Base-by-base conservation (phyloP, 768 basidiomycete genomes). In the Calocera viscosa region DNA sequence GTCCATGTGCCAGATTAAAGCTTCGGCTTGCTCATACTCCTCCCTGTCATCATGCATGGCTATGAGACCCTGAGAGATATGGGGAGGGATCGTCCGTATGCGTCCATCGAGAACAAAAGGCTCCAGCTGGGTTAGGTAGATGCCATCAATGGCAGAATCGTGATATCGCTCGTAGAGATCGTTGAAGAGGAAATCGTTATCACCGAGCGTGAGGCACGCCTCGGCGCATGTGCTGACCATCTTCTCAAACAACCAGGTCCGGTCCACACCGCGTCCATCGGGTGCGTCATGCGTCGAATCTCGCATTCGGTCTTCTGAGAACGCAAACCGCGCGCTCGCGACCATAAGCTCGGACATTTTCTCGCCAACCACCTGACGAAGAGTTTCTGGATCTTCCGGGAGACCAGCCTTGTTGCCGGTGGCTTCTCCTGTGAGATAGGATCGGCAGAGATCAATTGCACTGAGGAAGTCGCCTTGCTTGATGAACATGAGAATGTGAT, bases 1-100 rank as follows among this genome's bases (percentile, higher is more conserved):
- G 71, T 96, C 91, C 70, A 97, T 91, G 73, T 95, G 91, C 93
- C 94, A 97, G 66, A 99, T 95, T 67, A 97, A 80, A 33, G 85
- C 84, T 75, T 99, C 94, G 1, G 89, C 90, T 1, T 85, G 80
- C 63, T 90, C 89, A 8, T 87, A 85, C 38, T 86, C 83, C 14
- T 79, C 80, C 49, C 85, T 81, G 34, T 85, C 83, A 53, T 88
- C 89, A 71, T 96, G 90, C 47, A 90, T 77, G 1, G 83, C 82
- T 64, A 98, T 82, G 28, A 99, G 78, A 66, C 84, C 82, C 75
- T 99, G 93, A 3, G 91, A 89, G 67, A 99, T 87, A 38, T 86
- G 84, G 10, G 95, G 92, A 14, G 96, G 94, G 2, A 94, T 83
- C 53, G 83, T 79, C 7, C 80, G 83, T 30, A 97, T 82, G n/a